Evolutionary conservation across 129 eudicot genomes (phyloP), one percentile per base, ranked within the genome.

Genomic region (Silybum marianum): DNA sequence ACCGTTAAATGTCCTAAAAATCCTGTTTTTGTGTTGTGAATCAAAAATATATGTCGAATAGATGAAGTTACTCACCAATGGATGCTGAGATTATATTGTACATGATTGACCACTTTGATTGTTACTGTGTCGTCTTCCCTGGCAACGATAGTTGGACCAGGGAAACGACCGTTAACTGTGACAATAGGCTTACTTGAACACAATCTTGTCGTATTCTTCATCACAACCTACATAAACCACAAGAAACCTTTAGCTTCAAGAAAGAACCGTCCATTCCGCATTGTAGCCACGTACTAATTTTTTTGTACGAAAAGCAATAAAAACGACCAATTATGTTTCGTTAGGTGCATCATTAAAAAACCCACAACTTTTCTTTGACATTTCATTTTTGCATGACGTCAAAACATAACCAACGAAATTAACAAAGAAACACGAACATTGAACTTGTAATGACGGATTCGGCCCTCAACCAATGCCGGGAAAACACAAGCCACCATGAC

Each of bases 91-190:
- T 93, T 93, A 63, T 93, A 89, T 18, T 84, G 82, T 39, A 91
- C 93, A 51, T 93, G 91, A 69, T 93, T 93, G 77, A 90, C 97
- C 71, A 91, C 98, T 76, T 93, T 93, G 79, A 93, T 70, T 34
- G 87, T 79, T n/a, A 93, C 81, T 0, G 92, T 93, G 63, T 93
- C 98, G 70, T 76, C 98, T 72, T 93, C 98, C 80, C 95, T 90
- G 14, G 98, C 97, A 48, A 83, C 90, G 36, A 93, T 82, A 32
- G 92, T 93, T 7, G 97, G 98, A 16, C 98, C 98, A 0, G 98
- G 98, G 60, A 83, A 93, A n/a, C 54, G 87, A 11, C 98, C 95
- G 6, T 93, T 93, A 26, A 93, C 91, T 1, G 98, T 93, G 38
- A 93, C 98, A 1, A 90, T 87, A 38, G 90, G 89, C 83, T 93